Evolutionary conservation across 495 filamentous ascomycete species (phyloP).

Genomic region (Penicillium steckii): DNA sequence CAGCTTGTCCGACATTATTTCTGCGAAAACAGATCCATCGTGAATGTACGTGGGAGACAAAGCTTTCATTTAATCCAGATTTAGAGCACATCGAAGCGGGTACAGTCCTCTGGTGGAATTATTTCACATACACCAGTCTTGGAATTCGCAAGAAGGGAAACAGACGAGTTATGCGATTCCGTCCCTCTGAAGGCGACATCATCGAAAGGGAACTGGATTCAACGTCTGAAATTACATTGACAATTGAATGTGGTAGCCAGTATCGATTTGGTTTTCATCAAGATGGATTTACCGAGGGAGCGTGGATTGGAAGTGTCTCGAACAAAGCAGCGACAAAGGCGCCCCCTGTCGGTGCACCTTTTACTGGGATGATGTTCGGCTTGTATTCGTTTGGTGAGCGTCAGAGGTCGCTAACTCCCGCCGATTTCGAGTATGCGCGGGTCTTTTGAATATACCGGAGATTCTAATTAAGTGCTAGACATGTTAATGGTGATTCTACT

Average conservation of each 20-base stretch:
- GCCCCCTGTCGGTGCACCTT: conserved; percentile 35
- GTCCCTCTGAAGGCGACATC: conserved; percentile 11
- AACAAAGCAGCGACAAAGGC: conserved; percentile 27
- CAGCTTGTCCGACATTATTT: conserved; percentile 41
- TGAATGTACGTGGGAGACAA: conserved; percentile 34
- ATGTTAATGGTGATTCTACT: not conserved
- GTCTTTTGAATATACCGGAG: conserved; percentile 6
- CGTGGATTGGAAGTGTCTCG: conserved; percentile 27
- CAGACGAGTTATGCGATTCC: conserved; percentile 25
- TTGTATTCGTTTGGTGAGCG: conserved; percentile 45
- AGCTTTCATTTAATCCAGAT: conserved; percentile 28
- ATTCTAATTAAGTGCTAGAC: not conserved
- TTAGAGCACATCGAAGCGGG: conserved; percentile 37
- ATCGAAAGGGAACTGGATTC: conserved; percentile 10
- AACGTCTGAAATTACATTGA: conserved; percentile 15
- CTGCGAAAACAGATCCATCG: conserved; percentile 43
- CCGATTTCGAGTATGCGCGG: conserved; percentile 41
- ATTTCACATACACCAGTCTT: conserved; percentile 38
- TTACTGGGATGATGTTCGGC: conserved; percentile 46
- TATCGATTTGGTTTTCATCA: conserved; percentile 32
- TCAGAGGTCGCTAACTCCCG: conserved; percentile 36
- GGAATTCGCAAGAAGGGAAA: conserved; percentile 26
- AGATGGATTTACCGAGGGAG: conserved; percentile 5
- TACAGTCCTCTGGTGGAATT: conserved; percentile 41
- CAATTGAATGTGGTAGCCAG: conserved; percentile 28